Evolutionary conservation across 257 asterid species (phyloP).

Genomic region (Schizonepeta tenuifolia): DNA sequence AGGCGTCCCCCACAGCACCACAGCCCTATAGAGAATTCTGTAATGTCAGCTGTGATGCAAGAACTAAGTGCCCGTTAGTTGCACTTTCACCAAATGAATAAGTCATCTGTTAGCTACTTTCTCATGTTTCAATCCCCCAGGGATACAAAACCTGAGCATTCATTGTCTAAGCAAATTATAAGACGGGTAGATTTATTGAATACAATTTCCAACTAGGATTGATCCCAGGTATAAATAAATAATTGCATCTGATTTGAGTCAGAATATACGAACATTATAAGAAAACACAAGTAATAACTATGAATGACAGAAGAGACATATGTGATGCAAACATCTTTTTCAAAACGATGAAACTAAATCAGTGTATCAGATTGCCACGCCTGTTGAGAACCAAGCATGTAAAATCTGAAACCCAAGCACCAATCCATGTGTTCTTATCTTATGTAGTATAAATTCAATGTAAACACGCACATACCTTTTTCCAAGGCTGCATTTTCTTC

Average conservation of each 20-base stretch:
- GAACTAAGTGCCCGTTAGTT: too few relatives aligned
- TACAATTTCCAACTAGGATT: background rate
- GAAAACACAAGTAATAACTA: background rate
- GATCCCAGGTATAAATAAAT: background rate
- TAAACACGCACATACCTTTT: constrained; percentile 44
- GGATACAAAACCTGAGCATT: too few relatives aligned
- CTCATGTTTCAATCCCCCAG: background rate
- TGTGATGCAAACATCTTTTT: constrained; percentile 8
- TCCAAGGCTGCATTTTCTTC: constrained; percentile 43
- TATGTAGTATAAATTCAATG: constrained; percentile 9
- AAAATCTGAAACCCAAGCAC: background rate
- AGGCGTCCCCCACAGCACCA: background rate
- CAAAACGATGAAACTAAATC: constrained; percentile 7
- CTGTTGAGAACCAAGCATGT: constrained; percentile 4
- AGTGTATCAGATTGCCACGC: background rate
- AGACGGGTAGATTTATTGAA: too few relatives aligned
- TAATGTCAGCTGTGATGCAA: background rate
- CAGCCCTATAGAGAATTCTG: background rate
- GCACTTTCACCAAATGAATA: background rate
- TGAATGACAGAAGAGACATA: background rate
- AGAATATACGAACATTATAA: background rate
- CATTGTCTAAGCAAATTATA: too few relatives aligned
- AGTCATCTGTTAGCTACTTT: background rate
- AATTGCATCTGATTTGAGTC: background rate
- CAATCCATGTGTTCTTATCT: background rate